Percentiles rank a stretch among this genome's conserved stretches.
Conservation (phyloP, 345 rosid genomes). For the Citrus mangshanensis region DNA sequence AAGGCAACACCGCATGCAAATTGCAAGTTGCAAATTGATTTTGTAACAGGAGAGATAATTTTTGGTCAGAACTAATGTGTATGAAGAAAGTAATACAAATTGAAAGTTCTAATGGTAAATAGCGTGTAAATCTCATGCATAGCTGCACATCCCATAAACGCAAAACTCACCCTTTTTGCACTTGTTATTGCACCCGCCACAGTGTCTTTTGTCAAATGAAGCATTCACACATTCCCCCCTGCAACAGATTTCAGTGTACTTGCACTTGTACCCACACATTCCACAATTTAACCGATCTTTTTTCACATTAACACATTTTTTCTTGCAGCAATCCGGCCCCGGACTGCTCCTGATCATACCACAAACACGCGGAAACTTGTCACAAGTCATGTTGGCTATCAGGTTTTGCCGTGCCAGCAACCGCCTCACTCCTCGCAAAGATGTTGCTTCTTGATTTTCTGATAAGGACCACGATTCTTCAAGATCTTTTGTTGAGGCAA, state of each 20-base stretch:
- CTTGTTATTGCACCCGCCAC: constrained; percentile 27
- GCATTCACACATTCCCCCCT: constrained; percentile 23
- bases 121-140: constrained; percentile 16
- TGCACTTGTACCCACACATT: constrained; percentile 31
- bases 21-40: neutral
- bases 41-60: neutral
- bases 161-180: constrained; percentile 26
- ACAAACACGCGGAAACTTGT: constrained; percentile 27
- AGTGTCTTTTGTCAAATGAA: constrained; percentile 20
- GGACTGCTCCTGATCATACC: constrained; percentile 21
- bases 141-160: constrained; percentile 28
- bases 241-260: constrained; percentile 26
- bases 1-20: neutral
- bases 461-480: neutral
- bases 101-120: neutral
- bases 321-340: constrained; percentile 37
- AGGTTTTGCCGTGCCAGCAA: constrained; percentile 12
- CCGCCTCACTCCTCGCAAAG: constrained; percentile 15
- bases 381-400: constrained; percentile 8
- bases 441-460: constrained; percentile 1
- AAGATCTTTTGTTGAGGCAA: neutral
- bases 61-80: neutral
- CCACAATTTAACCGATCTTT: constrained; percentile 24
- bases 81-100: neutral
- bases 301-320: constrained; percentile 29